Base-by-base conservation (phyloP, 257 asterid genomes). In the Solanum neorickii region DNA sequence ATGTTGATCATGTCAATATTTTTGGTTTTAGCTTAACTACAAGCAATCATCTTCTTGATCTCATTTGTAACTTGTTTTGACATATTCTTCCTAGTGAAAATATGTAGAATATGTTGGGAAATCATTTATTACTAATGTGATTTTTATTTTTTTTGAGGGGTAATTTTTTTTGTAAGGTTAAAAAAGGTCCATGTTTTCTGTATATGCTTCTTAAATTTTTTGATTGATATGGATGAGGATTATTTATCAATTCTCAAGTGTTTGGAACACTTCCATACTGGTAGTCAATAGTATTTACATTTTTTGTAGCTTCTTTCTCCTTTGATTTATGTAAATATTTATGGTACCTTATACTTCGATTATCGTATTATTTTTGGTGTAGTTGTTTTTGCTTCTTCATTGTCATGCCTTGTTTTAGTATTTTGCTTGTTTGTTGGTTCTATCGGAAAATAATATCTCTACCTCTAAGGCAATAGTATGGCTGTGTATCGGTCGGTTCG, bases 1-100 rank as follows among this genome's bases (percentile, higher is more conserved):
- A 37, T 94, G 96, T 89, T 96, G 89, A 91, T 87, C 41, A 18
- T 73, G 68, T 84, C 74, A 66, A 60, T 41, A 52, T 52, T 74
- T 15, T 69, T 83, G 66, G 59, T 86, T 88, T 87, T 84, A 83
- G 91, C 91, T 87, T 86, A 70, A 89, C 87, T 66, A 16, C 69
- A 80, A 44, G 44, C 29, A 72, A 44, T 68, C 62, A 83, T 70
- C 86, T 84, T 84, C 52, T 88, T 83, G 25, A 27, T 46, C 84
- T 86, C 25, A 49, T 18, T 49, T 80, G 29, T 80, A 47, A 49
- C 44, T 76, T 42, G 37, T 76, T 41, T 76, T 42, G 37, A 25
- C 60, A 76, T 41, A 76, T 76, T 42, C 37, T 42, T 42, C 83
- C 60, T 29, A 76, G 37, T 42, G 37, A 75, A 8, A 21, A 41